Evolutionary conservation across 371 early-diverging fungal species (phyloP).

Genomic region (Rhizomucor miehei): DNA sequence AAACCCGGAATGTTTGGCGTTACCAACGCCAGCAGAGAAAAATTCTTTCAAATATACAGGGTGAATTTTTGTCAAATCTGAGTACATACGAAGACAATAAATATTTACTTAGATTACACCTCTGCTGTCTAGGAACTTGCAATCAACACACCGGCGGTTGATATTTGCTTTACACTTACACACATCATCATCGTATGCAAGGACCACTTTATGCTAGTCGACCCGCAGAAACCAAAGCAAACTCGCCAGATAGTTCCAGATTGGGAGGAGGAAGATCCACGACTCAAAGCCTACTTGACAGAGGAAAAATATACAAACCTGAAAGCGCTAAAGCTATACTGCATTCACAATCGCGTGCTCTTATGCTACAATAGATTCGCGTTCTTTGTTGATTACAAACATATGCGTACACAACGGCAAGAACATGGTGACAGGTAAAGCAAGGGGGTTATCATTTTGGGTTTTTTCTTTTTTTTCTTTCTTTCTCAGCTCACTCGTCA

Average conservation of each 20-base stretch:
- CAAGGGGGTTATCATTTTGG: too few relatives aligned
- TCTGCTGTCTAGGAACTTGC: constrained; percentile 77
- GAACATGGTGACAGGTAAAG: too few relatives aligned
- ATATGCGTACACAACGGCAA: too few relatives aligned
- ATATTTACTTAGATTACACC: too few relatives aligned
- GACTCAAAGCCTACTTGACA: constrained; percentile 73
- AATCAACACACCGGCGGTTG: constrained; percentile 61
- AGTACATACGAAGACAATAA: too few relatives aligned
- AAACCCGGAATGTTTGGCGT: not conserved
- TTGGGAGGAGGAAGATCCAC: constrained; percentile 64
- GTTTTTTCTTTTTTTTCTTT: constrained; percentile 11
- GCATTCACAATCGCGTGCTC: constrained; percentile 56
- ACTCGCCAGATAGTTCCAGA: constrained; percentile 26
- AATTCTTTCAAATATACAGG: constrained; percentile 17
- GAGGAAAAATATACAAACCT: constrained; percentile 56
- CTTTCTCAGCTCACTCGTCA: constrained; percentile 19
- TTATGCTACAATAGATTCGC: constrained; percentile 87
- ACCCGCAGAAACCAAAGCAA: constrained; percentile 50
- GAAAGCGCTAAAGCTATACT: constrained; percentile 74
- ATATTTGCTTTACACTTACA: constrained; percentile 61
- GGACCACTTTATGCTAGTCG: constrained; percentile 74
- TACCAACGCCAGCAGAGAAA: constrained; percentile 8
- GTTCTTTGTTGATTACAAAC: constrained; percentile 78
- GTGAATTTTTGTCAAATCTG: constrained; percentile 1
- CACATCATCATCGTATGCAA: constrained; percentile 68